Conservation (phyloP, 257 asterid species). For the Echium plantagineum region DNA sequence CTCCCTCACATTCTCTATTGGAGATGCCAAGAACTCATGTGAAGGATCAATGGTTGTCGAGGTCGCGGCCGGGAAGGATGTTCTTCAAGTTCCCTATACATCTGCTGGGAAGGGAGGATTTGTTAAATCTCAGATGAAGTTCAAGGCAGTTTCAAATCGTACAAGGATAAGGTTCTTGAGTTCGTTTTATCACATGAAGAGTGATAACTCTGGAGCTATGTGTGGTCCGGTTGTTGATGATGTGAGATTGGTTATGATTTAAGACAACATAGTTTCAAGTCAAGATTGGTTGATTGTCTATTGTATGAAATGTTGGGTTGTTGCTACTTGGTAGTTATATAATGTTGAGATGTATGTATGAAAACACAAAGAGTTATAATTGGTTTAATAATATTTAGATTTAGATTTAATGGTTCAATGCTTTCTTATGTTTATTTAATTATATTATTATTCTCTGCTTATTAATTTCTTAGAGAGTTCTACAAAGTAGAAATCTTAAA, state of each 20-base stretch:
- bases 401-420: no score
- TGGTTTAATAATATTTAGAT: no score
- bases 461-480: no score
- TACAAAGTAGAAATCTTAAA: no score
- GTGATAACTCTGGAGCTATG: conserved; percentile 3
- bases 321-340: no score
- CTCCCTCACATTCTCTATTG: neutral
- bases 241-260: conserved; percentile 2
- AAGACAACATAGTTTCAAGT: neutral
- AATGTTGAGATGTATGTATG: no score
- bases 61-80: neutral
- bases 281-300: neutral
- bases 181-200: conserved; percentile 8
- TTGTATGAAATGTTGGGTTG: no score
- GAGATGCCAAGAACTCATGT: conserved; percentile 5
- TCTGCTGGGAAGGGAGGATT: conserved; percentile 4
- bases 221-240: conserved; percentile 8
- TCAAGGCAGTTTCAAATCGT: neutral
- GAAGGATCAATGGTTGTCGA: conserved; percentile 6
- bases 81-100: conserved; percentile 3
- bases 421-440: no score
- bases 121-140: neutral
- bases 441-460: no score
- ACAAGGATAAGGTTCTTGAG: conserved; percentile 4
- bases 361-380: no score